phyloP scores from a whole-genome alignment of 495 filamentous ascomycete species.

The Aspergillus saccharolyticus region DNA sequence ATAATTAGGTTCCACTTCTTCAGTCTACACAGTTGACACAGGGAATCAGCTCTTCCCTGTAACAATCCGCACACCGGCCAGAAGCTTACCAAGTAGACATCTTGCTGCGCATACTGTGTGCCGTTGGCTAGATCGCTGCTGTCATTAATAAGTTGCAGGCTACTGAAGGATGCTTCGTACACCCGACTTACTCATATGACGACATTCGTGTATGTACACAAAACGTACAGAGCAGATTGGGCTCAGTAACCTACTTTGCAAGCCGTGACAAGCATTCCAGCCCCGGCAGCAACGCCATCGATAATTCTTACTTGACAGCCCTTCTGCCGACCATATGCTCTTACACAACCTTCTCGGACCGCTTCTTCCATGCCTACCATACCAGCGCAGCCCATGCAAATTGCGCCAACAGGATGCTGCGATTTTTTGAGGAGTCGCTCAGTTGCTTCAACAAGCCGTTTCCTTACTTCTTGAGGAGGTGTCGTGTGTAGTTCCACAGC shows the following conservation, averaged over 20 bases:
- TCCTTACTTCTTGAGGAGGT: conserved; percentile 57
- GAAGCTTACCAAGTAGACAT: no score
- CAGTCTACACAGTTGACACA: no score
- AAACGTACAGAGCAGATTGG: not conserved
- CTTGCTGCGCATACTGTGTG: no score
- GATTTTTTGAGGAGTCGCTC: conserved; percentile 54
- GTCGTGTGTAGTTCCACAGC: conserved; percentile 75
- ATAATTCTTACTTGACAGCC: conserved; percentile 64
- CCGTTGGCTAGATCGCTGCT: not conserved
- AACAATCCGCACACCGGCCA: not conserved
- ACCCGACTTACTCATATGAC: not conserved
- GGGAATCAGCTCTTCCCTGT: no score
- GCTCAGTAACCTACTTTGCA: conserved; percentile 40
- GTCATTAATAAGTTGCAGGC: not conserved
- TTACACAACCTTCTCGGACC: conserved; percentile 63
- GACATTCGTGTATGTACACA: not conserved
- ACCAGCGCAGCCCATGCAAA: conserved; percentile 77
- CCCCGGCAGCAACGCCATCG: conserved; percentile 79
- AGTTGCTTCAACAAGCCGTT: conserved; percentile 65
- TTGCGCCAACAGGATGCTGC: conserved; percentile 36
- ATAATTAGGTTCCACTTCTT: no score
- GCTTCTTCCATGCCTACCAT: conserved; percentile 86
- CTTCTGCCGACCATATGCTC: conserved; percentile 55
- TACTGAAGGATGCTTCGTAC: not conserved
- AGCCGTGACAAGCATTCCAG: conserved; percentile 55